Conservation (phyloP, 352 stramenopile genomes). For the Pythium vanterpoolii region DNA sequence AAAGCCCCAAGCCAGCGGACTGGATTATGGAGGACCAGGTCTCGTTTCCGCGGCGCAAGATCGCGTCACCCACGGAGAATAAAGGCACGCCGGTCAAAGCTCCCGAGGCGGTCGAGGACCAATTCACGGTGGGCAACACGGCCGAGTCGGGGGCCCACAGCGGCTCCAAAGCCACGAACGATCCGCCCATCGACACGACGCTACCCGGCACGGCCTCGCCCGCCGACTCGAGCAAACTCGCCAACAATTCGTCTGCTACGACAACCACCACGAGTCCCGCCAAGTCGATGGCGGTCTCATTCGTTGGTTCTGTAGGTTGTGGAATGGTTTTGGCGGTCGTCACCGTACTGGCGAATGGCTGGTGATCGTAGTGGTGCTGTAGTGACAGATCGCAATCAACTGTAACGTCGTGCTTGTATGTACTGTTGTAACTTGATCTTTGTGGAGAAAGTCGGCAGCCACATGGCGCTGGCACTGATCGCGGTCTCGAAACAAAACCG, state of each 20-base stretch:
- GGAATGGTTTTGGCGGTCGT: not conserved
- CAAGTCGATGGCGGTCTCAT: not conserved
- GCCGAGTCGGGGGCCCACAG: conserved; percentile 15
- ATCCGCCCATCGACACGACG: not conserved
- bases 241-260: not conserved
- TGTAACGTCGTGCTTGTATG: conserved; percentile 17
- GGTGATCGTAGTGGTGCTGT: not conserved
- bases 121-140: conserved; percentile 12
- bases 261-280: not conserved
- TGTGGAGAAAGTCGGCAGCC: not conserved
- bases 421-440: not conserved
- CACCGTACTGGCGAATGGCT: not conserved
- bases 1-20: conserved; percentile 38
- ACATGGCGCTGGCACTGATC: conserved; percentile 29
- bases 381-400: not conserved
- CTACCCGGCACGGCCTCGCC: not conserved
- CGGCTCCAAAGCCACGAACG: conserved; percentile 8
- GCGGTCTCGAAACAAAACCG: conserved; percentile 21
- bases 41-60: conserved; percentile 38
- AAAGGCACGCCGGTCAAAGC: conserved; percentile 43
- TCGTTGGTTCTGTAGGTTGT: not conserved
- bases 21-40: conserved; percentile 48
- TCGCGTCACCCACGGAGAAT: conserved; percentile 20
- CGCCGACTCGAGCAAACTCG: not conserved
- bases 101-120: conserved; percentile 17